phyloP scores from a whole-genome alignment of 352 stramenopile species.

The Globisporangium nodosum region DNA sequence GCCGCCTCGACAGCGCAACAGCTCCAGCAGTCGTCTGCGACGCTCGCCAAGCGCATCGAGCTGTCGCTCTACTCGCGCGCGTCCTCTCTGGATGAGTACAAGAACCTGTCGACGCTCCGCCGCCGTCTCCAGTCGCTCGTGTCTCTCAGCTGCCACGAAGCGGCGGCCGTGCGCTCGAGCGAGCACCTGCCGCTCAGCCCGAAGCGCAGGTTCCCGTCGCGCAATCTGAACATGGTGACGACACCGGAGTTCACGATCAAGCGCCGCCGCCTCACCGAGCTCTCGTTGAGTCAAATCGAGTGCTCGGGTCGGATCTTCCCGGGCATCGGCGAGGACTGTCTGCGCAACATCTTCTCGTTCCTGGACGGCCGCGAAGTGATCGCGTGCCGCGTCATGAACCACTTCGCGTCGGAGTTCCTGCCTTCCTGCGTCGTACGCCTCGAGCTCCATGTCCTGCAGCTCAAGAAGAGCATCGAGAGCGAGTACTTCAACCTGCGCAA shows the following conservation, averaged over 20 bases:
- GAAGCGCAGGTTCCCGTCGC: constrained; percentile 38
- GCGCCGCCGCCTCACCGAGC: constrained; percentile 23
- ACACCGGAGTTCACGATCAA: constrained; percentile 22
- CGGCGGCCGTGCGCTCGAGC: constrained; percentile 27
- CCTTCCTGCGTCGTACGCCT: constrained; percentile 43
- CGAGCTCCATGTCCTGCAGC: constrained; percentile 35
- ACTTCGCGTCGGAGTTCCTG: constrained; percentile 48
- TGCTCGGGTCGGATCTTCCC: constrained; percentile 31
- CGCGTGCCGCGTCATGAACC: constrained; percentile 52
- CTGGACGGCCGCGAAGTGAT: constrained; percentile 60
- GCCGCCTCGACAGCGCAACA: constrained; percentile 37
- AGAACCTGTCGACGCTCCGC: constrained; percentile 80
- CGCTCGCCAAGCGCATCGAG: constrained; percentile 82
- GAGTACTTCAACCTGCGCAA: constrained; percentile 22
- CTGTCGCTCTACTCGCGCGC: constrained; percentile 79
- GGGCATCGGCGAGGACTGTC: constrained; percentile 56
- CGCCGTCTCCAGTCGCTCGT: constrained; percentile 78
- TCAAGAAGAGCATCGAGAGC: constrained; percentile 24
- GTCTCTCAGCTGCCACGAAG: constrained; percentile 82
- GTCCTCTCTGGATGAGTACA: constrained; percentile 80
- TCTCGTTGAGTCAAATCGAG: constrained; percentile 15
- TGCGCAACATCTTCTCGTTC: constrained; percentile 64
- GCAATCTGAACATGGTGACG: constrained; percentile 13
- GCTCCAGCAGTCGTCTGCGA: constrained; percentile 46
- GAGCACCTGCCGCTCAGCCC: constrained; percentile 5